phyloP scores from a whole-genome alignment of 305 asterid genomes.

The Ajuga reptans region DNA sequence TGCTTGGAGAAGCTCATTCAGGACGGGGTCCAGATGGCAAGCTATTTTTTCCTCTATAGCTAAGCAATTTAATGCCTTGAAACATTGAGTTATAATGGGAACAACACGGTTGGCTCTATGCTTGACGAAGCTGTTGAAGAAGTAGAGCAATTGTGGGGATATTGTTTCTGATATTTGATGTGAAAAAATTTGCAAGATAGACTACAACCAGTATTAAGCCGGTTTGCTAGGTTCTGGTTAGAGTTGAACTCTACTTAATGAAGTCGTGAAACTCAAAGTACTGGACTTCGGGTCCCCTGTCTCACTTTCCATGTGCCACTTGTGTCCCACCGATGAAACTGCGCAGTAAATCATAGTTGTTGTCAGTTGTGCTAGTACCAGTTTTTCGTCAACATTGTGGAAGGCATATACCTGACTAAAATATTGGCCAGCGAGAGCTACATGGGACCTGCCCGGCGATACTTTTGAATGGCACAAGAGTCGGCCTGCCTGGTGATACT shows the following conservation, averaged over 20 bases:
- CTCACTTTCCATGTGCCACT: neutral
- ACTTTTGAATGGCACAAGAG: too few species aligned
- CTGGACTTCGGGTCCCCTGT: neutral
- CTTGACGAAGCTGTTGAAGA: neutral
- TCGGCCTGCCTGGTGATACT: too few species aligned
- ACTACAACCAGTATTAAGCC: neutral
- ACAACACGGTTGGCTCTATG: neutral
- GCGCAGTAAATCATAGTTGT: neutral
- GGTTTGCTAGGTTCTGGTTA: neutral
- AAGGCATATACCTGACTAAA: too few species aligned
- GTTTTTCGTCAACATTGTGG: too few species aligned
- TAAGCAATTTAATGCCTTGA: neutral
- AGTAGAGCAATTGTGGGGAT: neutral
- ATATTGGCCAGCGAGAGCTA: too few species aligned
- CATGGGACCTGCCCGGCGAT: too few species aligned
- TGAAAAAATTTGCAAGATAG: neutral
- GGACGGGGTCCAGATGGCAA: conserved; percentile 28
- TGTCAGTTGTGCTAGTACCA: neutral
- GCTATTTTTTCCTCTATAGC: conserved; percentile 36
- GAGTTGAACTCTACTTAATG: neutral
- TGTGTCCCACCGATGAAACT: neutral
- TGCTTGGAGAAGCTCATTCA: conserved; percentile 33
- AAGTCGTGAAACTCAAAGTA: neutral
- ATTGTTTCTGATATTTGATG: neutral
- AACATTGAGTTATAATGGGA: neutral